Evolutionary conservation across 1,284 basidiomycete genomes (phyloP), one percentile per base, ranked within the genome.

Genomic region (Phlebopus sp.): DNA sequence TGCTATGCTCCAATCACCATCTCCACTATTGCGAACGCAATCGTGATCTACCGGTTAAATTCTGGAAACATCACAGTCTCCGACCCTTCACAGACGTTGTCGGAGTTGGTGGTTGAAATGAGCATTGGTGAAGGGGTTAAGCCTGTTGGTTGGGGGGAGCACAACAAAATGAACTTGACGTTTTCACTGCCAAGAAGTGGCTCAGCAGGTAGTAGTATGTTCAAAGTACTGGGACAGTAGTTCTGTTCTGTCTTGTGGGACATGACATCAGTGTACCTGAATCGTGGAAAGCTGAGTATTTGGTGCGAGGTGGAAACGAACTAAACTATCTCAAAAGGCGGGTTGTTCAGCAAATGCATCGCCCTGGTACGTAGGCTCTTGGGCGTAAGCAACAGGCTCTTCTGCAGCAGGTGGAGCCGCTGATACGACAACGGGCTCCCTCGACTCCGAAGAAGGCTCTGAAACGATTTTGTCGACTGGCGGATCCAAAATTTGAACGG

Each of bases 381-480:
- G 73, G 37, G 65, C 50, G 39, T 63, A 69, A 6, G 50, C 30
- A 36, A 58, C 72, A 50, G 75, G 58, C 54, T 83, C 83, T 53
- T 82, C 84, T 11, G 66, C 71, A 9, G 75, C 71, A 11, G 76
- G 70, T 14, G 79, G 70, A 14, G 70, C 68, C 13, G 78, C 74
- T 18, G 77, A 60, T 39, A 81, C 75, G 31, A 76, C 59, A 43
- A 71, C 74, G 21, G 87, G 82, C 57, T 90, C 89, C 58, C 78
- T 78, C 62, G 86, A 84, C 68, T 91, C 88, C 39, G 89, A 91
- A 9, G 83, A 79, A 18, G 88, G 88, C 65, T 91, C 89, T 23
- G 77, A 78, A 51, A 90, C 80, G 54, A 86, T 72, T 69, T 91
- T 91, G 75, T 91, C 89, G 55, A 86, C 72, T 19, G 81, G 83